These are phyloP conservation scores for Solanum piurae DNA, from an alignment of 257 asterid genomes.

Conservation along the genomic window DNA sequence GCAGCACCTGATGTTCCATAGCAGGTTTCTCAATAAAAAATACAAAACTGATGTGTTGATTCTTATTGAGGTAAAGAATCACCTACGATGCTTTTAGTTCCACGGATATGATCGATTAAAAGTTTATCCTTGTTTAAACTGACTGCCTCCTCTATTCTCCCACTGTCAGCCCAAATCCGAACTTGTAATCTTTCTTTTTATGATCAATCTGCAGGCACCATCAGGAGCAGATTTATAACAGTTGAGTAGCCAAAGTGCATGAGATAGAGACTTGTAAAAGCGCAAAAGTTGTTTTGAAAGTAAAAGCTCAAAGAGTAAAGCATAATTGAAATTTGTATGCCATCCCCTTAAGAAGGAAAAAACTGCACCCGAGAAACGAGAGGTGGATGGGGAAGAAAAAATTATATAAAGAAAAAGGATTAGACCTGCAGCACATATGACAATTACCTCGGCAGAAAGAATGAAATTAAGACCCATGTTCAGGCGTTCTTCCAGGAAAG, in stretches of 20 bases:
- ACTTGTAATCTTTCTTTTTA: constrained; percentile 13
- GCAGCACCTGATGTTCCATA: neutral
- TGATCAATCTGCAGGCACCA: constrained; percentile 7
- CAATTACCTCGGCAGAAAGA: constrained; percentile 11
- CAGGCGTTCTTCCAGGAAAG: constrained; percentile 14
- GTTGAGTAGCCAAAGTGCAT: neutral
- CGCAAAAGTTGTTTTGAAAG: neutral
- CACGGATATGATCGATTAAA: neutral
- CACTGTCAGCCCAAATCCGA: constrained; percentile 6
- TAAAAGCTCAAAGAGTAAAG: neutral
- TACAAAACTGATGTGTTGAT: neutral
- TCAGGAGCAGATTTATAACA: neutral
- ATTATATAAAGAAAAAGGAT: neutral
- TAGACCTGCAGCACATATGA: neutral
- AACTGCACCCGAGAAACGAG: neutral
- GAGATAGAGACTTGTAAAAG: neutral
- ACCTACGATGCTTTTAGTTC: neutral
- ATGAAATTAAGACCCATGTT: constrained; percentile 12
- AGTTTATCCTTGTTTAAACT: neutral
- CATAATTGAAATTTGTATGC: neutral
- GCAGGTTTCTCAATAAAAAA: neutral
- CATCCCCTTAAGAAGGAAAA: neutral
- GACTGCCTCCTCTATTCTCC: neutral
- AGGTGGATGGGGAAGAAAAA: neutral
- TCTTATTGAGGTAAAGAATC: neutral